Percentiles rank a stretch among this genome's conserved stretches.
Evolutionary conservation across 2,329 filamentous ascomycete genomes (phyloP).

Genomic region (Alternaria brassicicola): DNA sequence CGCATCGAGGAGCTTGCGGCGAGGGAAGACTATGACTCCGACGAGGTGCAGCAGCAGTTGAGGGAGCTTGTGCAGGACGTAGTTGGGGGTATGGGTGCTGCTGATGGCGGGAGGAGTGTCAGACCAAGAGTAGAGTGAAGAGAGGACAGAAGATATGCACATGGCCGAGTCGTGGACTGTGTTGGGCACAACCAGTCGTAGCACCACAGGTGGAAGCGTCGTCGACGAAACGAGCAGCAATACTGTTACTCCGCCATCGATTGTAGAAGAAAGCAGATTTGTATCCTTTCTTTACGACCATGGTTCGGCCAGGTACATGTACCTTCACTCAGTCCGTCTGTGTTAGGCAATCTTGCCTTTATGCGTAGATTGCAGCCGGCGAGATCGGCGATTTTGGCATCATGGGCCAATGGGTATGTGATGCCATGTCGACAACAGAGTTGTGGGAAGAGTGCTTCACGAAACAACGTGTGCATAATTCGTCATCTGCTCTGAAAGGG

Average conservation of each 20-base stretch:
- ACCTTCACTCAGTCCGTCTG: not conserved
- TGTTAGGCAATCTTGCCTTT: not conserved
- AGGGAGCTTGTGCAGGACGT: slow-evolving; percentile 81
- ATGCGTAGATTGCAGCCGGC: slow-evolving; percentile 1
- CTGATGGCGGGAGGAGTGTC: slow-evolving; percentile 61
- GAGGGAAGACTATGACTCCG: slow-evolving; percentile 80
- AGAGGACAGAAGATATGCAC: not conserved
- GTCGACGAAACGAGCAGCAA: not conserved
- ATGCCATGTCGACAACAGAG: not conserved
- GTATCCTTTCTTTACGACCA: not conserved
- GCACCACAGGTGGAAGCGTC: not conserved
- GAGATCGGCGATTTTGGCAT: not conserved
- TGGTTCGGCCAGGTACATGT: not conserved
- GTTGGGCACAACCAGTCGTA: not conserved
- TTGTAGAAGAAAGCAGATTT: not conserved
- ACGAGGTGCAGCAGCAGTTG: slow-evolving; percentile 79
- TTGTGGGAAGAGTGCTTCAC: not conserved
- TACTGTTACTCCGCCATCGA: not conserved
- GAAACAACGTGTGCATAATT: not conserved
- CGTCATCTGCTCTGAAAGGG: not conserved
- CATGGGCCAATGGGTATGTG: not conserved
- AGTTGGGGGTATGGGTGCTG: slow-evolving; percentile 68
- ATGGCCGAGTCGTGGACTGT: not conserved
- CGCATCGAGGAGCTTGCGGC: slow-evolving; percentile 88
- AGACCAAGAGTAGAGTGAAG: slow-evolving; percentile 47